Conservation (phyloP, 352 stramenopile genomes). For the Pythium insidiosum region DNA sequence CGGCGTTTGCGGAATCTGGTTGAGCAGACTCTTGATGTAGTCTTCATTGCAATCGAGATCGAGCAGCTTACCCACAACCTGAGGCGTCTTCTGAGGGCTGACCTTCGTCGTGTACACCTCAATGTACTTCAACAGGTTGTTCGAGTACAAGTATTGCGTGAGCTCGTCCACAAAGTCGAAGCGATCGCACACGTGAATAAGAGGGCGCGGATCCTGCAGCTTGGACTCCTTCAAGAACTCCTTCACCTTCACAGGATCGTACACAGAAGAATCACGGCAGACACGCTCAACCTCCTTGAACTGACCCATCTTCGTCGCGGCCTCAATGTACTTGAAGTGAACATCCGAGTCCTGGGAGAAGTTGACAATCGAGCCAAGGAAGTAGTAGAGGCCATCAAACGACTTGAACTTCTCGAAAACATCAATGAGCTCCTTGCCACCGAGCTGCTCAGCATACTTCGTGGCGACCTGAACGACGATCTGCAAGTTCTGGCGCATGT, state of each 20-base stretch:
- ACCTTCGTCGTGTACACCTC: slow-evolving; percentile 99
- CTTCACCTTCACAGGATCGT: slow-evolving; percentile 99
- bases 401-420: slow-evolving; percentile 99
- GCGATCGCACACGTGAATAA: slow-evolving; percentile 99
- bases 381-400: slow-evolving; percentile 98
- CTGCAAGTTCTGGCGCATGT: slow-evolving; percentile 97
- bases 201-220: slow-evolving; percentile 96
- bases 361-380: slow-evolving; percentile 98
- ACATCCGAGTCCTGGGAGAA: slow-evolving; percentile 97
- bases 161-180: slow-evolving; percentile 99
- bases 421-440: slow-evolving; percentile 93
- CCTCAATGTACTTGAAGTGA: slow-evolving; percentile 99
- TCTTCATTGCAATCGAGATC: slow-evolving; percentile 99
- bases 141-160: slow-evolving; percentile 99
- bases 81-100: slow-evolving; percentile 96
- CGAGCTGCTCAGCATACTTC: slow-evolving; percentile 92
- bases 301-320: slow-evolving; percentile 98
- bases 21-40: slow-evolving; percentile 99
- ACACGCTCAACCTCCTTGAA: slow-evolving; percentile 99
- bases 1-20: slow-evolving; percentile 92
- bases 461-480: slow-evolving; percentile 98
- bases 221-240: slow-evolving; percentile 99
- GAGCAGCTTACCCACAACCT: slow-evolving; percentile 98
- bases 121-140: slow-evolving; percentile 99
- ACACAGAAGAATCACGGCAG: slow-evolving; percentile 99